Evolutionary conservation across 2,329 filamentous ascomycete genomes (phyloP).

Genomic region (Fusarium falciforme): DNA sequence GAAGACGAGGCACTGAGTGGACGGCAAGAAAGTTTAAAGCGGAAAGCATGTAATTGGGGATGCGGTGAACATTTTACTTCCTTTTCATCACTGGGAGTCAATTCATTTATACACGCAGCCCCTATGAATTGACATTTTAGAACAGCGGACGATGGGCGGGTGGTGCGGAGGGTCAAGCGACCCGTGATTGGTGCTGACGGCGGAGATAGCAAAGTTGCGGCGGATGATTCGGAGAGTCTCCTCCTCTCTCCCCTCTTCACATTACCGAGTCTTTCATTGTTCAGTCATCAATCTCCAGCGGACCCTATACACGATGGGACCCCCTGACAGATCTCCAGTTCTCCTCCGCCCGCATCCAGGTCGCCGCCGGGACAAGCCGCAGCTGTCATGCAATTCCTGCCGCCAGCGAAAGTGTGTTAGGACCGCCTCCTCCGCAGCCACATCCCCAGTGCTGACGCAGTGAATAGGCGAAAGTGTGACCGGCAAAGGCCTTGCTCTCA

Average conservation of each 20-base stretch:
- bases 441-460: background rate
- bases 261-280: background rate
- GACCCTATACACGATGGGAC: background rate
- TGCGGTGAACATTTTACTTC: accelerated
- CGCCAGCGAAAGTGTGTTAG: background rate
- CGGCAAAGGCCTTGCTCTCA: background rate
- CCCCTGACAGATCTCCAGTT: background rate
- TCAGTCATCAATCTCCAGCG: background rate
- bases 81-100: background rate
- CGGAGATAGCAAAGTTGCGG: background rate
- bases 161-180: background rate
- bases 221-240: background rate
- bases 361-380: background rate
- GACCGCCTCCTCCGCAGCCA: background rate
- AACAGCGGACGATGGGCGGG: background rate
- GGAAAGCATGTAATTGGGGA: background rate
- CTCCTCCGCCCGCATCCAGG: background rate
- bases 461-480: background rate
- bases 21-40: background rate
- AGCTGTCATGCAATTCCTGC: background rate
- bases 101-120: background rate
- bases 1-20: background rate
- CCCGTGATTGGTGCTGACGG: background rate
- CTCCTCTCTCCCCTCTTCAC: background rate
- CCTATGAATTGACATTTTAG: too few relatives aligned